Evolutionary conservation across 1,284 basidiomycete species (phyloP).

Genomic region (Exsudoporus floridanus): DNA sequence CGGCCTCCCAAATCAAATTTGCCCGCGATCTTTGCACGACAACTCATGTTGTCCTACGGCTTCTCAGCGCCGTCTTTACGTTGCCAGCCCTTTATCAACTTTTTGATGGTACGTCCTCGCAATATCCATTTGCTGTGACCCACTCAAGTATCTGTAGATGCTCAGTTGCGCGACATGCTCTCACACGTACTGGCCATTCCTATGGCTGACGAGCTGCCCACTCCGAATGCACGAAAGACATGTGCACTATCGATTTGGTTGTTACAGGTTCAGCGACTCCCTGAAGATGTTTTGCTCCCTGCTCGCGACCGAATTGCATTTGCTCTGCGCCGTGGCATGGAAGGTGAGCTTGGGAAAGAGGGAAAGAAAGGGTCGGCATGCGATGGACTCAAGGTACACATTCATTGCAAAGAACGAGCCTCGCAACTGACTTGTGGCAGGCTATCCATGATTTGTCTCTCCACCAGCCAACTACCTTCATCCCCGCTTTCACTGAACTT

Average conservation of each 20-base stretch:
- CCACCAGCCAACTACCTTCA: constrained; percentile 59
- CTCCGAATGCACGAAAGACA: constrained; percentile 79
- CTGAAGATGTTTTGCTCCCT: constrained; percentile 54
- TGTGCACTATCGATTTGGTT: constrained; percentile 73
- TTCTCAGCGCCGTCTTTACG: constrained; percentile 60
- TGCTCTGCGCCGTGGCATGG: constrained; percentile 70
- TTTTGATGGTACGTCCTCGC: constrained; percentile 54
- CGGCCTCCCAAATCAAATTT: constrained; percentile 70
- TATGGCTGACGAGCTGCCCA: constrained; percentile 62
- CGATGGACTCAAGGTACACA: constrained; percentile 67
- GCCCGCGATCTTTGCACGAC: constrained; percentile 73
- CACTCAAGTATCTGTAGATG: constrained; percentile 42
- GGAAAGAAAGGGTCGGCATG: constrained; percentile 77
- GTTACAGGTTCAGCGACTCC: constrained; percentile 66
- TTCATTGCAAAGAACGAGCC: neutral
- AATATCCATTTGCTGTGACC: neutral
- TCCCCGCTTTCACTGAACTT: constrained; percentile 59
- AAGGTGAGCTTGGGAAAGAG: constrained; percentile 80
- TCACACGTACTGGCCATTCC: constrained; percentile 68
- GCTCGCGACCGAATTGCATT: constrained; percentile 64
- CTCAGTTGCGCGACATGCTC: constrained; percentile 57
- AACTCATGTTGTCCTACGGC: constrained; percentile 62
- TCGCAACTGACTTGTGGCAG: constrained; percentile 37
- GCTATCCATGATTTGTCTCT: constrained; percentile 69
- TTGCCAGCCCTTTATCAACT: constrained; percentile 55